These are phyloP conservation scores for Venturia asperata DNA, from an alignment of 2,329 filamentous ascomycete species.

Conservation along the genomic window DNA sequence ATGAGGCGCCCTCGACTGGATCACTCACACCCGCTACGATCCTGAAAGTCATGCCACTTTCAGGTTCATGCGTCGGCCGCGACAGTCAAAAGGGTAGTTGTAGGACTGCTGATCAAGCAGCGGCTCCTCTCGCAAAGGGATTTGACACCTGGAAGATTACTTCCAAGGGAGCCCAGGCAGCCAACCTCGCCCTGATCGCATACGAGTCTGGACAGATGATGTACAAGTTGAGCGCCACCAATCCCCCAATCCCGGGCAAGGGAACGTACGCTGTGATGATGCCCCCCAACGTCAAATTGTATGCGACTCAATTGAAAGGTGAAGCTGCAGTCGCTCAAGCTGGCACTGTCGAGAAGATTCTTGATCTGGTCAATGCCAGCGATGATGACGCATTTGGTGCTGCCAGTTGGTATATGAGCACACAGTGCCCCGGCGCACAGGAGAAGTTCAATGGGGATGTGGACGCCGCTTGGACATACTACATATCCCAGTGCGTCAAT, in stretches of 20 bases:
- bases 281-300: conserved; percentile 47
- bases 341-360: conserved; percentile 36
- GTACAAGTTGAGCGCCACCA: conserved; percentile 66
- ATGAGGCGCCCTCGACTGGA: neutral
- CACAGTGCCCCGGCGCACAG: conserved; percentile 39
- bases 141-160: conserved; percentile 53
- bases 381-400: conserved; percentile 50
- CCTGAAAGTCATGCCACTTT: conserved; percentile 8
- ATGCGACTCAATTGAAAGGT: conserved; percentile 43
- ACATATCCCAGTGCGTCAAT: conserved; percentile 48
- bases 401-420: conserved; percentile 55
- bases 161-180: conserved; percentile 55
- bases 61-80: conserved; percentile 20
- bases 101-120: conserved; percentile 56
- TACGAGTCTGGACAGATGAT: conserved; percentile 64
- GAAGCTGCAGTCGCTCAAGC: conserved; percentile 28
- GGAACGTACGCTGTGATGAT: conserved; percentile 65
- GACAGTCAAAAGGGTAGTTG: conserved; percentile 53
- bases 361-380: conserved; percentile 43
- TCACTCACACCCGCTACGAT: conserved; percentile 16
- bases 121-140: conserved; percentile 47
- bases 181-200: conserved; percentile 61
- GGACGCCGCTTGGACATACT: conserved; percentile 45
- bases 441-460: conserved; percentile 27
- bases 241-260: too few species aligned